Base-by-base conservation (phyloP, 2,329 filamentous ascomycete genomes). In the Leptographium flavum region DNA sequence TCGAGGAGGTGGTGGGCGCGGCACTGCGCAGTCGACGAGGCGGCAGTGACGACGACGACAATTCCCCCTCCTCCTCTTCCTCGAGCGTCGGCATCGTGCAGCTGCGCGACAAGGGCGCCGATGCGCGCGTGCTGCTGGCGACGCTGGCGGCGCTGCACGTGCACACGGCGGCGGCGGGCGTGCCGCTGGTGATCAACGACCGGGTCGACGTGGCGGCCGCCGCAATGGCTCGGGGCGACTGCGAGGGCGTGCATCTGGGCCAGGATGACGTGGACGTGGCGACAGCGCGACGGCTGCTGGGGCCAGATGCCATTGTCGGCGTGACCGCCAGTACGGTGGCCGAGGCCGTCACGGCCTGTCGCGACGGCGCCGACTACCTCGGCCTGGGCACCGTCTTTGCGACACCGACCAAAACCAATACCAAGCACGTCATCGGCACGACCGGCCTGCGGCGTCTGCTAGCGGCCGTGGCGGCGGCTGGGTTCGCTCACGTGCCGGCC, bases 101-200 rank as follows among this genome's bases (percentile, higher is more conserved):
- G 66, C 88, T 90, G 58, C 78, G 90, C 59, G 87, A 95, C 67
- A 95, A 96, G 67, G 77, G 70, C 36, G 81, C 77, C 57, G 81
- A 88, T 54, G 92, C 83, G 1, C 76, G 71, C 19, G 69, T 68
- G 11, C 73, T 92, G 50, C 74, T 94, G 40, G 65, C 71, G n/a
- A 83, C 73, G 36, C 88, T 81, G 15, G 73, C 71, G 54, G 71
- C 67, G 52, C 71, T 96, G 42, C 87, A 94, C 59, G 61, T 66
- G 32, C 66, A 92, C 50, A 90, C 87, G 19, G 39, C 39, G 10
- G 67, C 68, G 39, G 70, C 83, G 57, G 69, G 70, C 15, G 76
- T 94, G 3, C 90, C 90, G 27, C 72, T 96, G 47, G 68, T 96
- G 45, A 87, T 96, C 67, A 96, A 96, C 59, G 92, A 96, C 60